These are phyloP conservation scores for Aspergillus affinis DNA, from an alignment of 495 filamentous ascomycete genomes.

Conservation along the genomic window DNA sequence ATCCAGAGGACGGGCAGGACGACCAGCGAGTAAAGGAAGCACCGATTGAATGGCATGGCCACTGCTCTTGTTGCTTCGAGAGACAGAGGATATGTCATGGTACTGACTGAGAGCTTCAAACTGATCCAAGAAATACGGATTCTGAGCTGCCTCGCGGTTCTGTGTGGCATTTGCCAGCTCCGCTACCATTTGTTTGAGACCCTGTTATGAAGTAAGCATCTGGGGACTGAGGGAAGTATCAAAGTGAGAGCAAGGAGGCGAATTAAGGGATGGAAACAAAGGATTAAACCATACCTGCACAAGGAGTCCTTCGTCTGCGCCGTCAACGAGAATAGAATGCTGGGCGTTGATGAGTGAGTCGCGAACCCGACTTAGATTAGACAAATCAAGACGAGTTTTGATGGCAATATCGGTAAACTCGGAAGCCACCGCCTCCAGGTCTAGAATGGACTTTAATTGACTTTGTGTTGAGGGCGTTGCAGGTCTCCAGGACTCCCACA, in stretches of 20 bases:
- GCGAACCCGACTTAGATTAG: slow-evolving; percentile 39
- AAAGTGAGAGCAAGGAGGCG: not conserved
- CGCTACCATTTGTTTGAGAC: slow-evolving; percentile 56
- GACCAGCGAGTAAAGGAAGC: slow-evolving; percentile 42
- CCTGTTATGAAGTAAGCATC: slow-evolving; percentile 25
- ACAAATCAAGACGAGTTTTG: slow-evolving; percentile 42
- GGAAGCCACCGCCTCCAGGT: slow-evolving; percentile 67
- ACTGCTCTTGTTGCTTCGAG: slow-evolving; percentile 14
- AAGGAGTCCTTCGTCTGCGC: slow-evolving; percentile 37
- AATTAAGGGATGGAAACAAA: not conserved
- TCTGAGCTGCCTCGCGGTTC: slow-evolving; percentile 36
- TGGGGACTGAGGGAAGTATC: not conserved
- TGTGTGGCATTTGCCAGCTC: slow-evolving; percentile 49
- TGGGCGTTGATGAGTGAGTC: slow-evolving; percentile 46
- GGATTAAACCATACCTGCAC: slow-evolving; percentile 27
- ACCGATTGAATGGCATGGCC: slow-evolving; percentile 29
- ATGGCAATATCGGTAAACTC: slow-evolving; percentile 65
- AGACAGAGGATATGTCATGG: slow-evolving; percentile 40
- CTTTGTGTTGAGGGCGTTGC: slow-evolving; percentile 53
- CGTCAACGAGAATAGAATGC: slow-evolving; percentile 38
- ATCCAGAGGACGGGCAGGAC: slow-evolving; percentile 35
- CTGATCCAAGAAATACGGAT: slow-evolving; percentile 54
- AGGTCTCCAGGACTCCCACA: slow-evolving; percentile 76
- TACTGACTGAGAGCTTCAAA: slow-evolving; percentile 70
- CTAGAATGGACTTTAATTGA: slow-evolving; percentile 50